Conservation (phyloP, 1,284 basidiomycete genomes). For the Pseudozyma flocculosa region DNA sequence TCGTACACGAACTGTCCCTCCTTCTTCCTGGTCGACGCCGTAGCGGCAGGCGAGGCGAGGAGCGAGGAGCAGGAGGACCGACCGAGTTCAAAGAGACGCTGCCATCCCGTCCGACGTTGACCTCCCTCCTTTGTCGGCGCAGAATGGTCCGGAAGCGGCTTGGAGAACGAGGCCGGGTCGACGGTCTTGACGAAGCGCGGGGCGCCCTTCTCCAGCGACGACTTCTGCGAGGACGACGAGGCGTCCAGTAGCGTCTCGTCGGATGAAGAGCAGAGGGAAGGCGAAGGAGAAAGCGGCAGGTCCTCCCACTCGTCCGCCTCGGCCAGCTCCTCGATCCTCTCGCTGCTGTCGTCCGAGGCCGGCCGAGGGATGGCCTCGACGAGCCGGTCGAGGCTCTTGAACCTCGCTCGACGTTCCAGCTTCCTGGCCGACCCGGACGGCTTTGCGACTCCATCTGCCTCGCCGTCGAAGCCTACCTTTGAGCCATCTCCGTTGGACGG, state of each 20-base stretch:
- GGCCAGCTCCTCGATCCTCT: too few species aligned
- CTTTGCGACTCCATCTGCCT: not conserved
- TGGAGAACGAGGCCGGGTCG: not conserved
- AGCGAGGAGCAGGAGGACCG: not conserved
- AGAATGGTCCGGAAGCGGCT: too few species aligned
- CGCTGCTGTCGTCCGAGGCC: too few species aligned
- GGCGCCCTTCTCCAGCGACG: conserved; percentile 11
- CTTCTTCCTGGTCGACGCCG: not conserved
- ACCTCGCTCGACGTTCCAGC: not conserved
- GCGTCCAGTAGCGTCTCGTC: not conserved
- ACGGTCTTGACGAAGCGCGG: conserved; percentile 1
- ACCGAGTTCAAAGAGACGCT: not conserved
- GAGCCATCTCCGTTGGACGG: not conserved
- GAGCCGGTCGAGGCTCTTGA: not conserved
- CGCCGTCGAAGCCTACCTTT: conserved; percentile 4
- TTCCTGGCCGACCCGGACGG: not conserved
- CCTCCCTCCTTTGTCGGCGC: not conserved
- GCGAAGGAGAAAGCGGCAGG: not conserved
- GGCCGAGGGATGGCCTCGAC: not conserved
- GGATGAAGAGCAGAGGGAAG: not conserved
- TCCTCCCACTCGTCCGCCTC: conserved; percentile 19
- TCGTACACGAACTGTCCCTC: not conserved
- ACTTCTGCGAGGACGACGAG: not conserved
- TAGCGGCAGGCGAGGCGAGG: not conserved
- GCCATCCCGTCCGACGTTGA: conserved; percentile 1